These are phyloP conservation scores for Orbilia javanica DNA, from an alignment of 2,329 filamentous ascomycete genomes.

Conservation along the genomic window DNA sequence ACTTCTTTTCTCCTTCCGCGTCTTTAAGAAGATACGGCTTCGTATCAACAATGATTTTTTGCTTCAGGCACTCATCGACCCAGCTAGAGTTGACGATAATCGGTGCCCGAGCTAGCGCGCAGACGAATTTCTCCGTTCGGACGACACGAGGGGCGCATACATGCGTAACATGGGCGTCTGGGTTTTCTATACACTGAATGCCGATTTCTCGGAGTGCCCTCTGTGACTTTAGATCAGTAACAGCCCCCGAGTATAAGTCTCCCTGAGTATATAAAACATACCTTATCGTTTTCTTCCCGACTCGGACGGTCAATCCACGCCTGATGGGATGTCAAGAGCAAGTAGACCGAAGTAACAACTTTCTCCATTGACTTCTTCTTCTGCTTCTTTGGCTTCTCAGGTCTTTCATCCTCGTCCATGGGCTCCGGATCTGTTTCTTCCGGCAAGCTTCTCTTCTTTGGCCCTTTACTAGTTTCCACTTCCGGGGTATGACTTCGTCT, in stretches of 20 bases:
- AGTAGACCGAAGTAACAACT: constrained; percentile 74
- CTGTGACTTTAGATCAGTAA: constrained; percentile 67
- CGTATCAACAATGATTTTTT: constrained; percentile 74
- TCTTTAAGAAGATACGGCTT: constrained; percentile 79
- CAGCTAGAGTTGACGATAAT: constrained; percentile 81
- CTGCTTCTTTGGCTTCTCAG: constrained; percentile 68
- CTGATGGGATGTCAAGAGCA: constrained; percentile 86
- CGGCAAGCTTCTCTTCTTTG: constrained; percentile 65
- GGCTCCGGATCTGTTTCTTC: constrained; percentile 64
- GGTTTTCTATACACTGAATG: constrained; percentile 82
- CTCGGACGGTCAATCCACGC: constrained; percentile 80
- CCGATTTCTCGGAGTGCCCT: constrained; percentile 85
- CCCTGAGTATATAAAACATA: constrained; percentile 64
- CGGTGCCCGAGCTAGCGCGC: constrained; percentile 84
- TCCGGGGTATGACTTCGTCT: constrained; percentile 64
- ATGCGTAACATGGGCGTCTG: constrained; percentile 78
- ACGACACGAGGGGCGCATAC: constrained; percentile 88
- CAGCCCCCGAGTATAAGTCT: neutral
- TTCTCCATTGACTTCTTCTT: constrained; percentile 70
- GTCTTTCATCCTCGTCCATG: constrained; percentile 63
- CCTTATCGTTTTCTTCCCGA: constrained; percentile 84
- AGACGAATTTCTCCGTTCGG: constrained; percentile 93
- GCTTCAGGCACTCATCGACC: constrained; percentile 80
- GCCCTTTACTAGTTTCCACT: constrained; percentile 17
- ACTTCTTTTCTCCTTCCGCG: constrained; percentile 77